Conservation (phyloP, 805 yeast genomes). For the Lachancea lanzarotensis region DNA sequence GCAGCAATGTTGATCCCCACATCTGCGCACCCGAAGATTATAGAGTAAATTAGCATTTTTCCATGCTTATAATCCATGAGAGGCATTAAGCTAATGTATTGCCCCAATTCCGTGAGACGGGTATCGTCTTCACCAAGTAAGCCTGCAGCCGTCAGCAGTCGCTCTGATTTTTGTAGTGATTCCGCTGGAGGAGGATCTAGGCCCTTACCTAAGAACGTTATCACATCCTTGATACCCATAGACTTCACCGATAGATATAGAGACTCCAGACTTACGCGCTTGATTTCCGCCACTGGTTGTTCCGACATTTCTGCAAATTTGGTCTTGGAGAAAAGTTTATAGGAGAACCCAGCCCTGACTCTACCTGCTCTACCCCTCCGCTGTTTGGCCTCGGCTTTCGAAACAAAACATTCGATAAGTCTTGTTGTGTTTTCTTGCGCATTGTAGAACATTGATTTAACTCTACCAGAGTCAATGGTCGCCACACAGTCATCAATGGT, state of each 20-base stretch:
- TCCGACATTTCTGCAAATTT: constrained; percentile 74
- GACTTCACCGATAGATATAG: constrained; percentile 78
- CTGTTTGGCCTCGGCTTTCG: constrained; percentile 94
- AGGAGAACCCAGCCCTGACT: constrained; percentile 98
- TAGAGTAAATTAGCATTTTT: constrained; percentile 69
- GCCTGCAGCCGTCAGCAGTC: constrained; percentile 59
- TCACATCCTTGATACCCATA: constrained; percentile 75
- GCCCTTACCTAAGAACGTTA: constrained; percentile 62
- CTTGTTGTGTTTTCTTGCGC: constrained; percentile 56
- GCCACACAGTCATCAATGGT: constrained; percentile 94
- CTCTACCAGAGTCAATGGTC: constrained; percentile 91
- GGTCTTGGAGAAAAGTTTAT: constrained; percentile 86
- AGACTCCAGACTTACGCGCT: constrained; percentile 75
- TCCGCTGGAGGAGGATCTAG: constrained; percentile 67
- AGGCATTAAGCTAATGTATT: constrained; percentile 73
- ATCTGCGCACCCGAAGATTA: constrained; percentile 77
- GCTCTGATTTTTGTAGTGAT: constrained; percentile 36
- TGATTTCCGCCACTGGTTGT: constrained; percentile 85
- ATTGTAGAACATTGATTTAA: constrained; percentile 79
- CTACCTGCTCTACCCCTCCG: constrained; percentile 97
- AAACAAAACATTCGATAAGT: constrained; percentile 77
- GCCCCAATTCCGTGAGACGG: constrained; percentile 67
- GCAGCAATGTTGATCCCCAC: constrained; percentile 77
- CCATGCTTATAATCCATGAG: constrained; percentile 78
- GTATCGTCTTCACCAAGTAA: constrained; percentile 47